Evolutionary conservation across 1,139 yeast species (phyloP), one percentile per base, ranked within the genome.

Genomic region (Wickerhamiella pararugosa): DNA sequence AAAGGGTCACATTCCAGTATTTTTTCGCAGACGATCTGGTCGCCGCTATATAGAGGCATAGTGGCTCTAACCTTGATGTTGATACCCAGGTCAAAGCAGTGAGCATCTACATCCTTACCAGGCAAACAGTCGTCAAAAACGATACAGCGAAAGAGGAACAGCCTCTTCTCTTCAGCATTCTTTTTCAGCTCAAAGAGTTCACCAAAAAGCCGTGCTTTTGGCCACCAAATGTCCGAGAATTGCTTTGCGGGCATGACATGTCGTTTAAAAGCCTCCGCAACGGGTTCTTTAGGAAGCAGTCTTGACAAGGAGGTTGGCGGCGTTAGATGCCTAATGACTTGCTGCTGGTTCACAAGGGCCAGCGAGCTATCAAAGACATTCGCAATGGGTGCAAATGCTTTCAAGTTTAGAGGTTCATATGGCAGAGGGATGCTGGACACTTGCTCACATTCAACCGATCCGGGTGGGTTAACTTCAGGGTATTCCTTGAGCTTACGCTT

Each of bases 1-100:
- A 51, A 42, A 2, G 63, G 56, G 32, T 53, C 58, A 7, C 58
- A 50, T 40, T 53, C 57, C 26, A 57, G 37, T 8, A 61, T 57
- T 34, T 56, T 57, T 11, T 60, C 58, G 39, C 64, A 57, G 27
- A 61, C 52, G 5, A 61, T 53, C 29, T 56, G 52, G 46, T 61
- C 64, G 11, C 64, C 65, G 2, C 45, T 39, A 10, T 44, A 34
- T 6, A 46, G 34, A 15, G 34, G 29, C 21, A 31, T 31, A 8
- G 30, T 15, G 21, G 36, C 37, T n/a, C 31, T 25, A 15, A 36
- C 29, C 9, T 25, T n/a, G 10, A 36, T 25, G 31, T 37, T 11
- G 15, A 28, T 25, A 7, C 32, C 32, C 27, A 38, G 31, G 6
- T 38, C 41, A 33, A 26, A 10, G 28, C 36, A 32, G n/a, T 29